Evolutionary conservation across 2,329 filamentous ascomycete genomes (phyloP), one percentile per base, ranked within the genome.

Genomic region (Parastagonospora avenae): DNA sequence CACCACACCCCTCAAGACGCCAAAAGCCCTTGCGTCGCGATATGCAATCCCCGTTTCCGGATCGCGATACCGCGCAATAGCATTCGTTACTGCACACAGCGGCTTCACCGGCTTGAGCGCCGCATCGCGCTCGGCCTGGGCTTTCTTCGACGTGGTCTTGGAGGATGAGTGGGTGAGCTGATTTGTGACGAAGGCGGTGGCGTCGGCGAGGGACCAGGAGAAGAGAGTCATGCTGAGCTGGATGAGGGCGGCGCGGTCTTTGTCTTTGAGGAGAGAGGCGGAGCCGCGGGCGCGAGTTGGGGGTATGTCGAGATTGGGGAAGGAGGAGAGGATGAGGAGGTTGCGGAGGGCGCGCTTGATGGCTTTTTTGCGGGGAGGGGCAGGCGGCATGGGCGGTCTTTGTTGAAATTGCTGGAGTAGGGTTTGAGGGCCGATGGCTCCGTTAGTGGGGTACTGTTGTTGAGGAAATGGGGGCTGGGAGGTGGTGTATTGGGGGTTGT

Each of bases 11-110:
- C 90, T 88, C 39, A 97, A 88, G 71, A 95, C 87, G 63, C 85
- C 85, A 75, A 92, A 97, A 0, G 92, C 92, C 55, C 87, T 84
- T 37, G 85, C 79, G 69, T 93, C 93, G 57, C 85, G 83, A 74
- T 93, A 99, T 1, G 87, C 85, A 12, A 97, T 80, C 0, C 90
- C 90, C 0, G 93, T 97, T 60, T 84, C 83, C 0, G 92, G 91
- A 71, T 99, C 94, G 19, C 87, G 84, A 73, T 95, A 97, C 47
- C 85, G 85, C 10, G 93, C 94, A 4, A 87, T 85, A 46, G 87
- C 84, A 64, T 88, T 89, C 1, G 91, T 97, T 68, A 97, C 92
- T 42, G 87, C 88, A 72, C 94, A 99, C 1, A 68, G 51, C 16
- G 65, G 64, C 24, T 71, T 64, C 15, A 72, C 72, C 2, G 64